These are phyloP conservation scores for Coniosporium tulheliwenetii DNA, from an alignment of 2,329 filamentous ascomycete species.

Conservation along the genomic window DNA sequence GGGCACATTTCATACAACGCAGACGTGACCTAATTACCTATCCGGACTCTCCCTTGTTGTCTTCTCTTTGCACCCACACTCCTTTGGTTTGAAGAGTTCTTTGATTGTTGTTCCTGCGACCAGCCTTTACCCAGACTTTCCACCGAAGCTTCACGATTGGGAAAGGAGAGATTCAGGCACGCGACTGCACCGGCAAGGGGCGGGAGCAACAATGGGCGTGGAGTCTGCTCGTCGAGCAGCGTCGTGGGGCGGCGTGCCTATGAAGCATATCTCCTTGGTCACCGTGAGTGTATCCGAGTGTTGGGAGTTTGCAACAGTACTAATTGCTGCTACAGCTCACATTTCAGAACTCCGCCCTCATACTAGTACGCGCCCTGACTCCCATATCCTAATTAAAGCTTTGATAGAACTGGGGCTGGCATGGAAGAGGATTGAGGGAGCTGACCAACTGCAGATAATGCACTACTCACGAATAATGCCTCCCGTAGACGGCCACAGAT, in stretches of 20 bases:
- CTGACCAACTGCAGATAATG: slow-evolving; percentile 47
- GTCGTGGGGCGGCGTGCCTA: slow-evolving; percentile 36
- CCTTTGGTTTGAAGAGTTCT: no score
- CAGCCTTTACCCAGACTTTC: no score
- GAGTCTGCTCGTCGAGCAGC: slow-evolving; percentile 10
- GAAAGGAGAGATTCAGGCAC: background rate
- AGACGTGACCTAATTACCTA: no score
- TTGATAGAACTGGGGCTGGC: slow-evolving; percentile 1
- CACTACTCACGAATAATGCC: slow-evolving; percentile 94
- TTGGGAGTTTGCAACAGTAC: slow-evolving; percentile 3
- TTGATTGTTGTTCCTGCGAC: no score
- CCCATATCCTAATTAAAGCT: background rate
- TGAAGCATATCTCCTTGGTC: slow-evolving; percentile 54
- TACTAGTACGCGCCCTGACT: slow-evolving; percentile 42
- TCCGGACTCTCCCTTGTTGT: no score
- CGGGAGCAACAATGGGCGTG: background rate
- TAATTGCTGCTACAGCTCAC: slow-evolving; percentile 42
- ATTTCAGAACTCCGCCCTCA: slow-evolving; percentile 65
- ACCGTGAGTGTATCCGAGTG: slow-evolving; percentile 31
- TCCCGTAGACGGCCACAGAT: slow-evolving; percentile 65
- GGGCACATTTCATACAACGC: no score
- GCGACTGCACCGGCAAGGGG: background rate
- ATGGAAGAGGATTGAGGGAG: slow-evolving; percentile 1
- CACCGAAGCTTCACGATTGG: no score
- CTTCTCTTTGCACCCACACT: no score